Percentiles rank a stretch among this genome's conserved stretches.
Evolutionary conservation across 305 asterid species (phyloP).

Genomic region (Solanum hybrid): DNA sequence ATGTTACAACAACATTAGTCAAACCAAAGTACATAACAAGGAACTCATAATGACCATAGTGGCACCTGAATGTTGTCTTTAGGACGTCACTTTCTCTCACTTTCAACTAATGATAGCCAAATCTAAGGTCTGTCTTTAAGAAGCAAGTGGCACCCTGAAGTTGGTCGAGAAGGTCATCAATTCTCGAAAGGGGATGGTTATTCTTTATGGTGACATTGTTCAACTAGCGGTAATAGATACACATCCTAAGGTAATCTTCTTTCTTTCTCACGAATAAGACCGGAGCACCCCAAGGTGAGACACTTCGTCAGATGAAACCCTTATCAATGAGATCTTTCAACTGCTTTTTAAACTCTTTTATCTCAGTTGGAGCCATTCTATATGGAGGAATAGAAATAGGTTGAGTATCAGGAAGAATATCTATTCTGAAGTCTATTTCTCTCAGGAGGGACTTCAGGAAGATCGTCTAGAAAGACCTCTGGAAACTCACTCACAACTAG

Average conservation of each 20-base stretch:
- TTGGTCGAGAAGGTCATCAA: not conserved
- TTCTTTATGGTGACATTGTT: not conserved
- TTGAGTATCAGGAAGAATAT: not conserved
- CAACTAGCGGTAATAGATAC: not conserved
- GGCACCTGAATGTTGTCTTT: not conserved
- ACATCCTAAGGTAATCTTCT: too few relatives aligned
- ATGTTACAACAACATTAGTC: not conserved
- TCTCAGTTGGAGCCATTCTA: not conserved
- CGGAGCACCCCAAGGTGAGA: not conserved
- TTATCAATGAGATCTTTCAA: not conserved
- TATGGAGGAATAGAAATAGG: not conserved
- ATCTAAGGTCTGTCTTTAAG: not conserved
- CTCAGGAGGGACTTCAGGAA: not conserved
- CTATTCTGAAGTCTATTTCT: not conserved
- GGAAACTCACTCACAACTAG: not conserved
- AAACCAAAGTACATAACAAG: not conserved
- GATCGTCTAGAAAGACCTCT: not conserved
- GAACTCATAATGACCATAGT: not conserved
- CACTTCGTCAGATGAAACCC: not conserved
- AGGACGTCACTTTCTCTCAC: not conserved
- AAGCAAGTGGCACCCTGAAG: not conserved
- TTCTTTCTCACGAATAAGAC: too few relatives aligned
- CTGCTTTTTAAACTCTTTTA: too few relatives aligned
- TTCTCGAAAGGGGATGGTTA: not conserved
- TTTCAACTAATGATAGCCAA: not conserved